phyloP scores from a whole-genome alignment of 805 yeast genomes.

The Cyberlindnera euphorbiae region DNA sequence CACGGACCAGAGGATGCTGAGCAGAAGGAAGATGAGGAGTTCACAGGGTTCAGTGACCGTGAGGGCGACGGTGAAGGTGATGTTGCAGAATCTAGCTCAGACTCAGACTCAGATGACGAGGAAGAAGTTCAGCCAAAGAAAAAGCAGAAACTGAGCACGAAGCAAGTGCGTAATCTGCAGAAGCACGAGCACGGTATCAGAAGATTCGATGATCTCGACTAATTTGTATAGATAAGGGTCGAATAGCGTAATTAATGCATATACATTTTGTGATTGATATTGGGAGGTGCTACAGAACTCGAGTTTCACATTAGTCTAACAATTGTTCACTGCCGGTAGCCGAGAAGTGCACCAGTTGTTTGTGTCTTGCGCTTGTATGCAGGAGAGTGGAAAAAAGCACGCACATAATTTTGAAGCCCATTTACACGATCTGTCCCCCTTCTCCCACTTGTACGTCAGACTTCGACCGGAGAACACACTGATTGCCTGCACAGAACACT shows the following conservation, averaged over 20 bases:
- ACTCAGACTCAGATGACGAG: slow-evolving; percentile 17
- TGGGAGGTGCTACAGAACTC: no score
- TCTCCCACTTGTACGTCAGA: no score
- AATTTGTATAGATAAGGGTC: no score
- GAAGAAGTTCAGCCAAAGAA: slow-evolving; percentile 16
- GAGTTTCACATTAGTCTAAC: no score
- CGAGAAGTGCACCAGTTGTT: no score
- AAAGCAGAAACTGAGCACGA: slow-evolving; percentile 34
- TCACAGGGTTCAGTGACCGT: slow-evolving; percentile 10
- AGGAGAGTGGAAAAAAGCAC: background rate
- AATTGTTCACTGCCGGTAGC: no score
- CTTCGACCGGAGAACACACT: no score
- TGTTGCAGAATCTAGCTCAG: slow-evolving; percentile 8
- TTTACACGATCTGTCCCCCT: no score
- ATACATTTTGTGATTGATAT: no score
- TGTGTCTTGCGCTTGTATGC: background rate
- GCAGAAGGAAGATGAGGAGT: slow-evolving; percentile 11
- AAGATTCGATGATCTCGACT: slow-evolving; percentile 54
- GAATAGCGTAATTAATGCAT: no score
- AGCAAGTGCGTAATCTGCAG: slow-evolving; percentile 44
- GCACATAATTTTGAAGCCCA: background rate
- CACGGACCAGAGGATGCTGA: slow-evolving; percentile 15
- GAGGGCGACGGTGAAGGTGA: background rate
- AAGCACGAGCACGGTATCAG: slow-evolving; percentile 60
- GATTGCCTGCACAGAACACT: no score